phyloP scores from a whole-genome alignment of 2,329 filamentous ascomycete genomes.

The Aspergillus ochraceus region DNA sequence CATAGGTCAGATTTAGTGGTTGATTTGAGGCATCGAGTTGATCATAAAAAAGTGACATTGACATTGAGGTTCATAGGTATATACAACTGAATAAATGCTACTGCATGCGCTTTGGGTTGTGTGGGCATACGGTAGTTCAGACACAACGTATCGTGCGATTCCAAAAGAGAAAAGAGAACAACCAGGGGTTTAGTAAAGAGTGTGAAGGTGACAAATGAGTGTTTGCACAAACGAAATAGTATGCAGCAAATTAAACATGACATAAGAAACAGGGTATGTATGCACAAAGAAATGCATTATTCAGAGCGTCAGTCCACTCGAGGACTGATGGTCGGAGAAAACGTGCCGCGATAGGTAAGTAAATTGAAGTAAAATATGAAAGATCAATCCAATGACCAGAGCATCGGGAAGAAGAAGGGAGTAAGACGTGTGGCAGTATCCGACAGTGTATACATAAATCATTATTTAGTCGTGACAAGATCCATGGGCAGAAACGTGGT shows the following conservation, averaged over 20 bases:
- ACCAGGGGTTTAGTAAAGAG: not conserved
- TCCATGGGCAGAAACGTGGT: conserved; percentile 16
- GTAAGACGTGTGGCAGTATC: conserved; percentile 3
- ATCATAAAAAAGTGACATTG: not conserved
- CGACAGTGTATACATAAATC: conserved; percentile 18
- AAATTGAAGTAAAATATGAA: not conserved
- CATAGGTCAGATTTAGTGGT: not conserved
- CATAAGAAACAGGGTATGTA: conserved; percentile 17
- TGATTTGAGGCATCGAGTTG: not conserved
- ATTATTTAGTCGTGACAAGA: conserved; percentile 23
- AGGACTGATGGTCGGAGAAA: not conserved
- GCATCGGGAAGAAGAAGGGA: conserved; percentile 19
- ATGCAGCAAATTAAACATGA: conserved; percentile 4
- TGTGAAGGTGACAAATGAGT: not conserved
- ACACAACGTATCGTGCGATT: not conserved
- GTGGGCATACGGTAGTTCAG: not conserved
- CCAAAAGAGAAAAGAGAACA: not conserved
- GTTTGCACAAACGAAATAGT: conserved; percentile 12
- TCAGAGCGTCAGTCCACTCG: not conserved
- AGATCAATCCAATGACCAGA: conserved; percentile 19
- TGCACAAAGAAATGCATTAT: conserved; percentile 13
- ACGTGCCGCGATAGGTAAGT: not conserved
- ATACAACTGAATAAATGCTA: not conserved
- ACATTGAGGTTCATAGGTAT: conserved; percentile 6
- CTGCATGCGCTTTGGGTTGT: not conserved